Conservation (phyloP, 2,329 filamentous ascomycete species). For the Epichloe hybrida region DNA sequence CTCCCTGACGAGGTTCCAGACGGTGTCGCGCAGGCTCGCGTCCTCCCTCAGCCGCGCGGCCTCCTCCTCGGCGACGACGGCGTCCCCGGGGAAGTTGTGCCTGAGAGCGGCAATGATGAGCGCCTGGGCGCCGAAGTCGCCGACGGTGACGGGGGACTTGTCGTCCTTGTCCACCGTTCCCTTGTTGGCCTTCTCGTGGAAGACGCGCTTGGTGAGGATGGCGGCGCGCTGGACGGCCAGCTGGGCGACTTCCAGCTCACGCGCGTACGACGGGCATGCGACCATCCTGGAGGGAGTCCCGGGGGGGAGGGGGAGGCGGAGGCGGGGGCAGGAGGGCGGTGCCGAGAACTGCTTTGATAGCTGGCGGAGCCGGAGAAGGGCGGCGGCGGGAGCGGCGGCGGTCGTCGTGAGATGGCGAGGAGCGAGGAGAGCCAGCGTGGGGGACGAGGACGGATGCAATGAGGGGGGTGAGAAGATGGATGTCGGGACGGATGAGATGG, state of each 20-base stretch:
- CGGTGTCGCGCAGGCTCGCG: conserved; percentile 46
- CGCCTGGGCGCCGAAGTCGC: conserved; percentile 94
- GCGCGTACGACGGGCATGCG: conserved; percentile 41
- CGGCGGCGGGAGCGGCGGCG: conserved; percentile 4
- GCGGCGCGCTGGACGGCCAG: conserved; percentile 73
- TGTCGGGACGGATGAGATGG: too few species aligned
- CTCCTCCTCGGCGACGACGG: conserved; percentile 93
- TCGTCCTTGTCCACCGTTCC: conserved; percentile 85
- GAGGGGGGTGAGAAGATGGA: too few species aligned
- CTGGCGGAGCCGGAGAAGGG: conserved; percentile 11
- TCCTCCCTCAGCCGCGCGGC: conserved; percentile 66
- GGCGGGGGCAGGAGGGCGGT: background rate
- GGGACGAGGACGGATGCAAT: too few species aligned
- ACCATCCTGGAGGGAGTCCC: conserved; percentile 6
- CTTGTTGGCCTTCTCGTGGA: conserved; percentile 82
- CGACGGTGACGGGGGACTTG: conserved; percentile 92
- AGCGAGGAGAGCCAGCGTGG: conserved; percentile 14
- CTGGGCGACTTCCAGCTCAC: conserved; percentile 72
- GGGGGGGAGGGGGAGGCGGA: too few species aligned
- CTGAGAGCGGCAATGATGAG: conserved; percentile 86
- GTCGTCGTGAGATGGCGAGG: conserved; percentile 9
- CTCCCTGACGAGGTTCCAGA: conserved; percentile 72
- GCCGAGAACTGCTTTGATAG: background rate
- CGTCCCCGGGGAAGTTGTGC: conserved; percentile 79
- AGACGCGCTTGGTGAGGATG: conserved; percentile 39